Evolutionary conservation across 257 asterid genomes (phyloP), one percentile per base, ranked within the genome.

Genomic region (Anisodus acutangulus): DNA sequence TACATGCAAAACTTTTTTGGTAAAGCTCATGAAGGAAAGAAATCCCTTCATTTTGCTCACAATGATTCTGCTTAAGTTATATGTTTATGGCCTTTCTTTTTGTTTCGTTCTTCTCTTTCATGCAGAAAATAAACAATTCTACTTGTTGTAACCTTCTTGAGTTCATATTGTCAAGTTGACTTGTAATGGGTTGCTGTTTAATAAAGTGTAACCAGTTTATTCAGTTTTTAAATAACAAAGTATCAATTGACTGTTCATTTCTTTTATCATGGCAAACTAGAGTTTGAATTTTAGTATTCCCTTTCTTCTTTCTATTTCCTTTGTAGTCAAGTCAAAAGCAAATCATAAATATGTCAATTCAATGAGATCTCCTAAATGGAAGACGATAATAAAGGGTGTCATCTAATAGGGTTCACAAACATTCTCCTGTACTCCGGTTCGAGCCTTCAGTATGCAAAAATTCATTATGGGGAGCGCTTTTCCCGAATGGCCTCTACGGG

Each of bases 1-100:
- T 88, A 88, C 86, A 88, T 88, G 87, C 70, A 85, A 39, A 80
- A 86, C 84, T 83, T 85, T 22, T 88, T 86, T 53, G 87, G 87
- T 64, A 85, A 85, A 53, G 87, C 86, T 54, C 91, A 88, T 26
- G 88, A 88, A 8, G 89, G 89, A 2, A 88, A 88, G 82, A 88
- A 76, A 41, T 85, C 91, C 37, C 89, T 86, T 17, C 81, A 86
- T 49, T 88, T 88, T 43, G 85, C 88, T 69, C 72, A 51, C 7
- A 43, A 2, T 60, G 78, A 26, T 4, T 59, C 63, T 9, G 60
- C 13, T 66, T 86, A 37, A 79, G 35, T 9, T 76, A 11, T 62
- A 51, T 22, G 13, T 12, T 76, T 76, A 31, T 49, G 17, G 8
- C 22, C 4, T 41, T 41, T 39, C 15, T 16, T 70, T 11, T 70